phyloP scores from a whole-genome alignment of 768 basidiomycete genomes.

The Naganishia kalamii region DNA sequence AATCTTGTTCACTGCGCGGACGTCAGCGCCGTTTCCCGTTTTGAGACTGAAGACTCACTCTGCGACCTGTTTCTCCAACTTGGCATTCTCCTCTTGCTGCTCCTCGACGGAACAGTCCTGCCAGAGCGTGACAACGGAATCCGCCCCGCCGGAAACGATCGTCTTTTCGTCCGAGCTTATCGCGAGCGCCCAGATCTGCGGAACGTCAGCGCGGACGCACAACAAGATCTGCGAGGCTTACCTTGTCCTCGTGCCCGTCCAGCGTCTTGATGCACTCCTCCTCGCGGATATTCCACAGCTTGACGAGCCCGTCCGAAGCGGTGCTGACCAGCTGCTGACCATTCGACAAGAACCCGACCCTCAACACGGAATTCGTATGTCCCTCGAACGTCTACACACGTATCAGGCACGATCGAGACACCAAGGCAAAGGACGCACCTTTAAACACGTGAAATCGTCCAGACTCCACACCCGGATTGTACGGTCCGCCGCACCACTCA shows the following conservation, averaged over 20 bases:
- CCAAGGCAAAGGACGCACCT: slow-evolving; percentile 43
- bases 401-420: background rate
- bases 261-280: slow-evolving; percentile 82
- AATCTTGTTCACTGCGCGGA: slow-evolving; percentile 77
- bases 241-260: slow-evolving; percentile 98
- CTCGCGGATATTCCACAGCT: slow-evolving; percentile 84
- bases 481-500: slow-evolving; percentile 91
- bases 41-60: slow-evolving; percentile 57
- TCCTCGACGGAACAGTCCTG: slow-evolving; percentile 84
- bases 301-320: slow-evolving; percentile 90
- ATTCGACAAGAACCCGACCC: slow-evolving; percentile 79
- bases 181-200: slow-evolving; percentile 91
- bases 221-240: slow-evolving; percentile 44
- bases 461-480: slow-evolving; percentile 90
- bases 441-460: slow-evolving; percentile 83
- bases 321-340: slow-evolving; percentile 82
- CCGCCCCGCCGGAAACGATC: slow-evolving; percentile 89
- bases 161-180: slow-evolving; percentile 71
- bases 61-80: slow-evolving; percentile 66
- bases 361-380: slow-evolving; percentile 90
- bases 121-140: slow-evolving; percentile 95
- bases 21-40: background rate
- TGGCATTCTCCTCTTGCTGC: slow-evolving; percentile 65
- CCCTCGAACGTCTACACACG: slow-evolving; percentile 81
- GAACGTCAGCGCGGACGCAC: background rate